Evolutionary conservation across 1,284 basidiomycete genomes (phyloP), one percentile per base, ranked within the genome.

Genomic region (Ustilago cynodontis): DNA sequence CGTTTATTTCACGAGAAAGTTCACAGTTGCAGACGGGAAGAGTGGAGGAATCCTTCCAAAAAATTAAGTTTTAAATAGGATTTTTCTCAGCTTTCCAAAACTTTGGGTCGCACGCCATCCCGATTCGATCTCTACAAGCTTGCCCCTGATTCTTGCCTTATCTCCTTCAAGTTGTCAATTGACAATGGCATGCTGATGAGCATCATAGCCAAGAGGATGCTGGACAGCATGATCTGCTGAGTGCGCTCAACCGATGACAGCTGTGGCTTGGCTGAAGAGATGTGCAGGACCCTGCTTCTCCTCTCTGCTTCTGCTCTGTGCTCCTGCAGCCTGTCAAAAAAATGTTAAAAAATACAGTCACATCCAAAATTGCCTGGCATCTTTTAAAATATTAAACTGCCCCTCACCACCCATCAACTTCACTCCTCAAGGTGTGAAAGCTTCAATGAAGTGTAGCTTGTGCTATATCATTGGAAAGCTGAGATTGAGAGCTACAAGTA

Each of bases 241-340:
- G 8, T 33, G 11, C 31, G 6, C 37, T 13, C 8, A 10, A 39
- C 18, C 37, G 16, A 39, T 43, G 41, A 43, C 18, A 43, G 41
- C 41, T 43, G 41, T 43, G 41, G 41, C 41, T 43, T 43, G 47
- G 24, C 47, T 24, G 10, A 26, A n/a, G n/a, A 26, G 47, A 49
- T 49, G 24, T 26, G 47, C 47, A 49, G 47, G 47, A 49, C 26
- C 47, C 47, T 49, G 47, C 47, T 24, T 49, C 47, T 28, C 9
- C 43, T 45, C 3, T 37, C 11, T 33, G 6, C 31, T 33, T 33
- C 31, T 33, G 31, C 31, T 33, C 11, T 11, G 5, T 33, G 31
- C 31, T 11, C 11, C 31, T 20, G 43, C 43, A 4, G 43, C 43
- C 22, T 22, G 43, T 37, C 20, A 43, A 43, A 43, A 43, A 20